These are phyloP conservation scores for Darksidea phi DNA, from an alignment of 495 filamentous ascomycete species.

Conservation along the genomic window DNA sequence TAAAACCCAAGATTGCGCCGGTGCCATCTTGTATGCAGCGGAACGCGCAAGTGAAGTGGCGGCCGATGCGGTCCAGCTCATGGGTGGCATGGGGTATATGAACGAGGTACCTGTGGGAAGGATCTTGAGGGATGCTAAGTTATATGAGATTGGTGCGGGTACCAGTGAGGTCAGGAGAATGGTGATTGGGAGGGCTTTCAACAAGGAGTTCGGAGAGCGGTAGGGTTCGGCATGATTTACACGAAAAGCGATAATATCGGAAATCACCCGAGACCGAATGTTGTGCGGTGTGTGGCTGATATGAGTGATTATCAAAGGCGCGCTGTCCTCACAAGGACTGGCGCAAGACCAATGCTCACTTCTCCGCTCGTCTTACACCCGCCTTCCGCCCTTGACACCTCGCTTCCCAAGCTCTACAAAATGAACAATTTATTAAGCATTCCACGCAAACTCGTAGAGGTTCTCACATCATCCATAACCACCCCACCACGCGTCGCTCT, in stretches of 20 bases:
- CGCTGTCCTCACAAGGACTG: too few species aligned
- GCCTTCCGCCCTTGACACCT: too few species aligned
- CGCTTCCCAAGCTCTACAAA: too few species aligned
- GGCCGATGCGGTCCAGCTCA: constrained; percentile 86
- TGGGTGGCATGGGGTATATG: constrained; percentile 94
- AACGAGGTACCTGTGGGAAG: constrained; percentile 92
- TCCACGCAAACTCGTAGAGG: too few species aligned
- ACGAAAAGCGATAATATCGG: too few species aligned
- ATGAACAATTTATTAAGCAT: too few species aligned
- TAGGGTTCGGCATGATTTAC: neutral
- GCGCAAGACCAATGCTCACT: too few species aligned
- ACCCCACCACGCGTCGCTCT: too few species aligned
- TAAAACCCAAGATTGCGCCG: constrained; percentile 86
- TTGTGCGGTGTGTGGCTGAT: too few species aligned
- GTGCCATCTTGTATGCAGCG: constrained; percentile 89
- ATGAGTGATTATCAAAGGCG: too few species aligned
- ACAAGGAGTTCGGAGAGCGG: constrained; percentile 64
- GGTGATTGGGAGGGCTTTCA: constrained; percentile 92
- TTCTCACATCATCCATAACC: too few species aligned
- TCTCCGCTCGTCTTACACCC: too few species aligned
- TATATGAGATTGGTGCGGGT: constrained; percentile 97
- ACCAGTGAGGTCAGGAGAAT: constrained; percentile 92
- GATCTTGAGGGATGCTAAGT: constrained; percentile 77
- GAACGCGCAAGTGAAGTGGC: constrained; percentile 88
- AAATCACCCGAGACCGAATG: neutral